A percentile compares a stretch with the other conserved stretches of the same genome.
These are phyloP conservation scores for Aspergillus carbonarius DNA, from an alignment of 2,329 filamentous ascomycete species.

Conservation along the genomic window DNA sequence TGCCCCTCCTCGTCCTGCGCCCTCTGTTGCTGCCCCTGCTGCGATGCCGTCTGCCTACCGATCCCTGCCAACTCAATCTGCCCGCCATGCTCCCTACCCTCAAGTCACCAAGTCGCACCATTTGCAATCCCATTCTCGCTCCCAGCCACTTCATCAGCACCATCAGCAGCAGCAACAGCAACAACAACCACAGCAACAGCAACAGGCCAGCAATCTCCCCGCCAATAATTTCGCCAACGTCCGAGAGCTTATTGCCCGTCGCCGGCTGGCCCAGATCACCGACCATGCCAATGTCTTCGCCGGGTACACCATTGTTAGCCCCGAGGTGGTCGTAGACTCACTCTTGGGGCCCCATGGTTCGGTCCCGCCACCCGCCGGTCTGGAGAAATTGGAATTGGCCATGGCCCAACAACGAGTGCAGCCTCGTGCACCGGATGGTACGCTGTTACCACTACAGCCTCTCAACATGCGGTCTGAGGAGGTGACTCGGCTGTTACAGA, in stretches of 20 bases:
- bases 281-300: constrained; percentile 47
- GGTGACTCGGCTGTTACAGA: constrained; percentile 43
- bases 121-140: constrained; percentile 19
- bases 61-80: constrained; percentile 37
- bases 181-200: constrained; percentile 18
- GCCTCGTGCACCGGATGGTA: constrained; percentile 39
- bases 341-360: constrained; percentile 44
- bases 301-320: constrained; percentile 44
- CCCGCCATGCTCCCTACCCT: constrained; percentile 40
- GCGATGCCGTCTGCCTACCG: constrained; percentile 47
- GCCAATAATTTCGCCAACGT: constrained; percentile 44
- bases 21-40: constrained; percentile 30
- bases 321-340: constrained; percentile 45
- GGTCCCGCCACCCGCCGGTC: constrained; percentile 40
- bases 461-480: constrained; percentile 47
- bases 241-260: constrained; percentile 42
- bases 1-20: constrained; percentile 34
- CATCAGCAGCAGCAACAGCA: constrained; percentile 15
- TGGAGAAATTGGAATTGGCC: constrained; percentile 45
- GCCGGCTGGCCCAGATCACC: constrained; percentile 44
- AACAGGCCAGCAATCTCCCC: constrained; percentile 21
- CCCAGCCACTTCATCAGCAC: constrained; percentile 20
- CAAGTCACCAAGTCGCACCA: constrained; percentile 37
- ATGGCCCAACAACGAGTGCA: constrained; percentile 47
- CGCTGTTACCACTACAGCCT: constrained; percentile 38